Base-by-base conservation (phyloP, 768 basidiomycete genomes). In the Boletellus emodensis region DNA sequence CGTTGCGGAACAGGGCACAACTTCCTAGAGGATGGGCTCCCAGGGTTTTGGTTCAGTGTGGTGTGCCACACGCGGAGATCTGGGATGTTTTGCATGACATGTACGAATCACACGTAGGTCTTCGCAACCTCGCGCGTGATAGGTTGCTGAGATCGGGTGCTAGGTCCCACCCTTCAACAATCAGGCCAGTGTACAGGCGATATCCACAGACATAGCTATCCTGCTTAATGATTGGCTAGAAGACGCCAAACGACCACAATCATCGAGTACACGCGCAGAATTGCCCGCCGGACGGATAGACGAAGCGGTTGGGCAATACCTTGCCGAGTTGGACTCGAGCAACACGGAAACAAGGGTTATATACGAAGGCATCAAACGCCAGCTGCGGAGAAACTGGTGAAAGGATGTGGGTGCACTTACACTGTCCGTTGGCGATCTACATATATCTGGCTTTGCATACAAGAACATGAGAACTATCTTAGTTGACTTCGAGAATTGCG, bases 81-180 rank as follows among this genome's bases (percentile, higher is more conserved):
- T 95, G 92, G 82, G 86, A 90, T 57, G 80, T 87, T 18, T 76
- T 91, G 55, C 85, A 90, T 57, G 86, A 86, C 63, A 86, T 92
- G 79, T 89, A 90, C 54, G 87, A 92, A 64, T 89, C 88, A 22
- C 88, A 92, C 72, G 94, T 93, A 67, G 60, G 75, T 66, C 22
- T 46, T 17, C 37, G 12, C 28, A 35, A 24, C 28, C 51, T 45
- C 46, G 49, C 12, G 37, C 40, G 24, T 40, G 11, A 3, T 17
- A 35, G 46, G 40, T 26, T 34, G 13, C 48, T 52, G 20, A 60
- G 51, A 34, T 26, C 45, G 26, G 15, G 51, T 30, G 32, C 5
- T 55, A 90, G 87, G 78, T 90, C 18, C 87, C 90, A 14, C 88
- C 90, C 7, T 93, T 90, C 74, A 88, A 90, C 61, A 80, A 82